A percentile compares a stretch with the other conserved stretches of the same genome.
phyloP scores from a whole-genome alignment of 2,329 filamentous ascomycete species.

The Coniochaeta sp. region DNA sequence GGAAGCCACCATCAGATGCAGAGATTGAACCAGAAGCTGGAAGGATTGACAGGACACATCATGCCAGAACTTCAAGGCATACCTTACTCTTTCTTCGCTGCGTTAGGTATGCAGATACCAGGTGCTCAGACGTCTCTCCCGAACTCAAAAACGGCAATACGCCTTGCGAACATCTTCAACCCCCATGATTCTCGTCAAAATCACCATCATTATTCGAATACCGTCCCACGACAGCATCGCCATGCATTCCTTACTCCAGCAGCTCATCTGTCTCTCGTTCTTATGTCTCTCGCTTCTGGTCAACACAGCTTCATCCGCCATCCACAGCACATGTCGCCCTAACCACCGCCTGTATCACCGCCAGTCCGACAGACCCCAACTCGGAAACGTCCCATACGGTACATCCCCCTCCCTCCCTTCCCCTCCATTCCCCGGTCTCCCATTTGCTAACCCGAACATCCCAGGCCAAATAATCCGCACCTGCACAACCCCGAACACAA shows the following conservation, averaged over 20 bases:
- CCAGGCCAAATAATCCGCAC: slow-evolving; percentile 14
- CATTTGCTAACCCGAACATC: not conserved
- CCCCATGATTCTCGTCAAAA: not conserved
- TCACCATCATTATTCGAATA: not conserved
- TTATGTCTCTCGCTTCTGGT: not conserved
- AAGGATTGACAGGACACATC: no score
- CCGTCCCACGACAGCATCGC: not conserved
- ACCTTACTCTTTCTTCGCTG: no score
- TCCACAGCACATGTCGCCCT: not conserved
- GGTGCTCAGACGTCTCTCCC: no score
- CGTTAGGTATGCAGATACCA: no score
- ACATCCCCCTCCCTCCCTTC: not conserved
- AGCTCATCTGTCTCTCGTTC: not conserved
- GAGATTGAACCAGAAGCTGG: no score
- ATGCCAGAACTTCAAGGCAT: no score
- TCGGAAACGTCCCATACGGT: slow-evolving; percentile 1
- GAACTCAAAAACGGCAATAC: not conserved
- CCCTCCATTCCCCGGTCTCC: not conserved
- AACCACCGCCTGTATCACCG: not conserved
- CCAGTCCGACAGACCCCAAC: not conserved
- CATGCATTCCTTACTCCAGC: not conserved
- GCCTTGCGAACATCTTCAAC: not conserved
- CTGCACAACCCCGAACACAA: slow-evolving; percentile 19
- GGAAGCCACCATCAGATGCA: no score
- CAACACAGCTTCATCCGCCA: not conserved